Percentiles rank a stretch among this genome's conserved stretches.
Evolutionary conservation across 2,329 filamentous ascomycete species (phyloP).

Genomic region (Aspergillus persii): DNA sequence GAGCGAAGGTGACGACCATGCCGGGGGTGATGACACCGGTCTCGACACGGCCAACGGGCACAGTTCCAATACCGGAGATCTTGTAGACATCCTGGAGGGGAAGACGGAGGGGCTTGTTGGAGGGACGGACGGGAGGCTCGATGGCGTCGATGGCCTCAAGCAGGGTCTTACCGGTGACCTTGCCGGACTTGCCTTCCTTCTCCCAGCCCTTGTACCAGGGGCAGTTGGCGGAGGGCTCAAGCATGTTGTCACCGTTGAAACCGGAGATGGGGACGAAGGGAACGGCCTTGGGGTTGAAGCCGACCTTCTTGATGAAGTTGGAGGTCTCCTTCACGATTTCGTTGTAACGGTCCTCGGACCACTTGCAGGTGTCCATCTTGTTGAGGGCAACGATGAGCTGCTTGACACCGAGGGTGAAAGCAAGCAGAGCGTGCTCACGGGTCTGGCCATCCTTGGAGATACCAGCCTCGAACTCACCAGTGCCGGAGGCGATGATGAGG

Average conservation of each 20-base stretch:
- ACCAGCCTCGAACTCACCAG: constrained; percentile 99
- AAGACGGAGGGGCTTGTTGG: constrained; percentile 99
- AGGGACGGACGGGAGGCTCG: constrained; percentile 85
- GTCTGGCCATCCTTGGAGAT: constrained; percentile 99
- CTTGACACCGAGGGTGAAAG: constrained; percentile 99
- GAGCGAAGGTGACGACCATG: constrained; percentile 93
- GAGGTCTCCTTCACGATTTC: constrained; percentile 99
- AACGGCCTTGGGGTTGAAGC: constrained; percentile 99
- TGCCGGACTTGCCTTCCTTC: constrained; percentile 91
- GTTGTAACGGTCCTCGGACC: constrained; percentile 92
- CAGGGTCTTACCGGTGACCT: constrained; percentile 92
- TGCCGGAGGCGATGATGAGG: constrained; percentile 99
- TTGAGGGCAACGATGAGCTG: constrained; percentile 99
- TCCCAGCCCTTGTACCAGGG: constrained; percentile 99
- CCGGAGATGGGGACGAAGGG: constrained; percentile 99
- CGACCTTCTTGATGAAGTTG: constrained; percentile 99
- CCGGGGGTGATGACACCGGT: constrained; percentile 89
- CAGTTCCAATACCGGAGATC: constrained; percentile 99
- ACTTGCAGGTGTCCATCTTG: constrained; percentile 99
- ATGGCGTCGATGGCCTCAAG: constrained; percentile 98
- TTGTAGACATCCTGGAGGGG: constrained; percentile 99
- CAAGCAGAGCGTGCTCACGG: constrained; percentile 99
- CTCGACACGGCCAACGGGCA: constrained; percentile 99
- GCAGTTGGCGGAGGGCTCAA: constrained; percentile 83
- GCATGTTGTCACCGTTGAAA: constrained; percentile 99